phyloP scores from a whole-genome alignment of 2,329 filamentous ascomycete genomes.

The Mycosphaerelloides madeirae region DNA sequence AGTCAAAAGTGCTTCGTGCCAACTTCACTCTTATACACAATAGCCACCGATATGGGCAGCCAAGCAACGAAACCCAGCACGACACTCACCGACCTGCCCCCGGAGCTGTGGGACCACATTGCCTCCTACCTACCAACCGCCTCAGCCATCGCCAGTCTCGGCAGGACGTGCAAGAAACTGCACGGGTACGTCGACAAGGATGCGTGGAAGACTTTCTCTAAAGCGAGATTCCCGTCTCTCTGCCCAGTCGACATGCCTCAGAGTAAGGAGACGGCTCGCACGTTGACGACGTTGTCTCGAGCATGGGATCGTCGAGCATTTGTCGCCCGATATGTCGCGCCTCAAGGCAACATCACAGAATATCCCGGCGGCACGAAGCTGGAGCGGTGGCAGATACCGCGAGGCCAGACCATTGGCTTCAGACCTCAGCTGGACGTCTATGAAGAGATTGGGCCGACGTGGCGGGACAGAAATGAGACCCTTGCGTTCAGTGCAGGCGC shows the following conservation, averaged over 20 bases:
- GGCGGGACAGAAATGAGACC: slow-evolving; percentile 51
- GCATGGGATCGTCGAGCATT: slow-evolving; percentile 56
- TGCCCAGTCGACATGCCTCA: slow-evolving; percentile 33
- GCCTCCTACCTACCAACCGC: slow-evolving; percentile 42
- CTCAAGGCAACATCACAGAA: slow-evolving; percentile 33
- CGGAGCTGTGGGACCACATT: slow-evolving; percentile 37
- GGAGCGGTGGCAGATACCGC: slow-evolving; percentile 38
- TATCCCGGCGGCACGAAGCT: slow-evolving; percentile 26
- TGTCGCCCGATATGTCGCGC: slow-evolving; percentile 50
- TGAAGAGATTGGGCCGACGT: slow-evolving; percentile 32
- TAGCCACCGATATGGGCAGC: too few species aligned
- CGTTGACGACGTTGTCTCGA: slow-evolving; percentile 52
- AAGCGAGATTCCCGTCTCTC: slow-evolving; percentile 43
- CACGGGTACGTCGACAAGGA: slow-evolving; percentile 41
- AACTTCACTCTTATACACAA: too few species aligned
- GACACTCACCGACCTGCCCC: slow-evolving; percentile 33
- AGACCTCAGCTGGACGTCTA: slow-evolving; percentile 41
- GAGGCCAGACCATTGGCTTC: slow-evolving; percentile 55
- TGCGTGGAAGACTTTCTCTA: slow-evolving; percentile 48
- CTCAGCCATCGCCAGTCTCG: slow-evolving; percentile 41
- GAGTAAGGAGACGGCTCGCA: slow-evolving; percentile 49
- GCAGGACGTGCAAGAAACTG: slow-evolving; percentile 44
- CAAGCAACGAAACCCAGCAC: slow-evolving; percentile 1
- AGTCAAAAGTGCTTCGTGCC: too few species aligned
- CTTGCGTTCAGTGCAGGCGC: slow-evolving; percentile 59